phyloP scores from a whole-genome alignment of 768 basidiomycete genomes.

The Russula virescens region DNA sequence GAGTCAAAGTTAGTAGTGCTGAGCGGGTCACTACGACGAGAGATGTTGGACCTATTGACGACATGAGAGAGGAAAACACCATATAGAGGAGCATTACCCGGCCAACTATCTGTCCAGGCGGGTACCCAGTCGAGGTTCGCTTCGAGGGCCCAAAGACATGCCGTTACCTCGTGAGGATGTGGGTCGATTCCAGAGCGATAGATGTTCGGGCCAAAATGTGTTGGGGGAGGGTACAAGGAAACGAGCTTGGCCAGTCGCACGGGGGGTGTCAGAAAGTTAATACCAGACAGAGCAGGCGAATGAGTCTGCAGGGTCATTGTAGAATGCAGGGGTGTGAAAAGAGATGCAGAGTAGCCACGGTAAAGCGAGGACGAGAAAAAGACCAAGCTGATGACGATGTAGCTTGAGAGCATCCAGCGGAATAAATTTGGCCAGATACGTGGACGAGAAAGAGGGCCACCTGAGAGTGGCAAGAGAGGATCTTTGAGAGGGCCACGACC shows the following conservation, averaged over 20 bases:
- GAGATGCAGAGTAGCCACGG: background rate
- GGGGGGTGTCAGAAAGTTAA: constrained; percentile 5
- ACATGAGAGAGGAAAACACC: background rate
- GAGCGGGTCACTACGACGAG: constrained; percentile 16
- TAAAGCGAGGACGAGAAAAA: constrained; percentile 23
- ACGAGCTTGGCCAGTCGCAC: constrained; percentile 27
- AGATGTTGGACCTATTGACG: constrained; percentile 18
- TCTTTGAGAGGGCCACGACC: background rate
- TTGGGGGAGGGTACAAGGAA: constrained; percentile 25
- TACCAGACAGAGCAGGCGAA: constrained; percentile 2
- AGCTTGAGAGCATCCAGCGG: constrained; percentile 20
- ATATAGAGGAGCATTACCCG: constrained; percentile 32
- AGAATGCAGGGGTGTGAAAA: background rate
- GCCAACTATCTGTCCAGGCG: constrained; percentile 39
- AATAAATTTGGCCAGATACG: constrained; percentile 7
- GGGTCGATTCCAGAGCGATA: constrained; percentile 14
- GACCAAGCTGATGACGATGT: constrained; percentile 14
- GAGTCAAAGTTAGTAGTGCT: background rate
- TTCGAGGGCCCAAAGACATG: constrained; percentile 47
- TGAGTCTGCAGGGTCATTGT: background rate
- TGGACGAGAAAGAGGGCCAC: background rate
- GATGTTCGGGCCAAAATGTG: constrained; percentile 24
- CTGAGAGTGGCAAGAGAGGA: background rate
- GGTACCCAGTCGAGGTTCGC: constrained; percentile 32
- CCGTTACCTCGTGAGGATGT: constrained; percentile 32